These are phyloP conservation scores for Geotrichum klebahnii DNA, from an alignment of 1,139 yeast species.

Conservation along the genomic window DNA sequence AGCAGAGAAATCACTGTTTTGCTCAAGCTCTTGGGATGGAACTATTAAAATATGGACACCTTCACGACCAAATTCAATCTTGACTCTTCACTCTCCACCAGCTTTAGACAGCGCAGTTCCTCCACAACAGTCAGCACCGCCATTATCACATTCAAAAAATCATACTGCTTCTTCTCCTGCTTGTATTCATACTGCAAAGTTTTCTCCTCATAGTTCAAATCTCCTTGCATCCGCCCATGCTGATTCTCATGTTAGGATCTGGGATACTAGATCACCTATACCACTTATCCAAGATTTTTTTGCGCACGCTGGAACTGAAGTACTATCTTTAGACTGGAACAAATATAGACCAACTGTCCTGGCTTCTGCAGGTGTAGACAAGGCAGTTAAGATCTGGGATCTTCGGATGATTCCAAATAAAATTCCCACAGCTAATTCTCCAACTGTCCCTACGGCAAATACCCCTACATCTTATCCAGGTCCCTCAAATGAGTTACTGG, in stretches of 20 bases:
- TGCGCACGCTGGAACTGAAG: constrained; percentile 78
- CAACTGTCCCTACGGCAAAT: background rate
- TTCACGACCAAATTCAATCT: constrained; percentile 51
- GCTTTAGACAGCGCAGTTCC: constrained; percentile 11
- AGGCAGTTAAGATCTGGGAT: constrained; percentile 82
- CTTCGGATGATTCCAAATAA: constrained; percentile 57
- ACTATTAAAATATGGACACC: constrained; percentile 73
- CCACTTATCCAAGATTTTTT: constrained; percentile 49
- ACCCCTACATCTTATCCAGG: constrained; percentile 30
- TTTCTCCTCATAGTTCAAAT: constrained; percentile 81
- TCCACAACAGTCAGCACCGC: background rate
- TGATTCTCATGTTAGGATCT: constrained; percentile 68
- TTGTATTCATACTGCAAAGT: constrained; percentile 67
- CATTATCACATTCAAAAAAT: background rate
- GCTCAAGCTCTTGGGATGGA: constrained; percentile 91
- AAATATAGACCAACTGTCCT: constrained; percentile 74
- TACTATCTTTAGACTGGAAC: constrained; percentile 82
- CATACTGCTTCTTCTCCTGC: constrained; percentile 22
- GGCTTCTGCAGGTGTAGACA: constrained; percentile 89
- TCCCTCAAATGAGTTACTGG: constrained; percentile 73
- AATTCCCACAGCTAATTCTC: constrained; percentile 23
- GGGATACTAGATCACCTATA: constrained; percentile 74
- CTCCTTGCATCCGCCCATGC: constrained; percentile 73
- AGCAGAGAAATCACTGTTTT: constrained; percentile 67
- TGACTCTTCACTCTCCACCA: constrained; percentile 46